Base-by-base conservation (phyloP, 129 eudicot genomes). In the Calendula officinalis region DNA sequence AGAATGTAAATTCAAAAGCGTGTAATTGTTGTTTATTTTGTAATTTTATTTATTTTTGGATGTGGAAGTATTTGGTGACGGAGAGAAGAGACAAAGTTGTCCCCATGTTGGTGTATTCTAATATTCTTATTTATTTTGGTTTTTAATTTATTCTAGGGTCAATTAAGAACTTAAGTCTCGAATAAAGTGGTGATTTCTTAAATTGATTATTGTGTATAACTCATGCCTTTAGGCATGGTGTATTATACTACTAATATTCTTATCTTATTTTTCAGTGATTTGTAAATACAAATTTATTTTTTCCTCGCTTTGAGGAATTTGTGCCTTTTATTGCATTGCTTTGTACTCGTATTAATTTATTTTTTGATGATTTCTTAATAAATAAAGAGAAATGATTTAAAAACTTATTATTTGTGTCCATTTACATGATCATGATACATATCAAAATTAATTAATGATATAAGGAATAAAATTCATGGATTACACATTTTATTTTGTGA, bases 11-110 rank as follows among this genome's bases (percentile, higher is more conserved):
- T 43, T 44, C 52, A 11, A 61, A 61, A 61, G 66, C 66, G 50
- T 41, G 66, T 61, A 9, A 7, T 12, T 17, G 15, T 56, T 22
- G 1, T 47, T 10, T 15, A 55, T 5, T 4, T 54, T 54, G 37
- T 10, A 54, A 27, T 4, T 53, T 30, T 27, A 27, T 48, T 54
- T 32, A 33, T 22, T 22, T 22, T 22, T 22, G 30, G 43, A 39
- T 13, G 4, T 13, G 7, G 11, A 50, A 15, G 55, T 63, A 10
- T 40, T 41, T 41, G 55, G 54, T 67, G 12, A 52, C 13, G 30
- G 7, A 2, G 59, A 22, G 57, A 69, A 69, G 59, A 69, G 67
- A 69, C 74, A 46, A 69, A 69, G 59, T 69, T 58, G 75, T 60
- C 58, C 46, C 40, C 67, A 69, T 69, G 75, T 69, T 69, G 67